phyloP scores from a whole-genome alignment of 1,284 basidiomycete species.

The Termitomyces sp. region DNA sequence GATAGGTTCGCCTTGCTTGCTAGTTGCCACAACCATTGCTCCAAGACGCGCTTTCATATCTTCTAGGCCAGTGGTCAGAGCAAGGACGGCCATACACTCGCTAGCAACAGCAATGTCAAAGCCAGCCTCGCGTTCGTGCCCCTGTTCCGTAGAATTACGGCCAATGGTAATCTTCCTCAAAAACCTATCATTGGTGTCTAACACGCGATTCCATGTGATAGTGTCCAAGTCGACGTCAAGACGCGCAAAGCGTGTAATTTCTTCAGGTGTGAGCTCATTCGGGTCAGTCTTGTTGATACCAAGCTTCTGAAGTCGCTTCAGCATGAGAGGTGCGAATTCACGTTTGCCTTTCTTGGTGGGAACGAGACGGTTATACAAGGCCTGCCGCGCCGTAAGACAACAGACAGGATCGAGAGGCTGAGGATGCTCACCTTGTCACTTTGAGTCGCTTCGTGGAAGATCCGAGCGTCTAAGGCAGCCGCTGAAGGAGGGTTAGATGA shows the following conservation, averaged over 20 bases:
- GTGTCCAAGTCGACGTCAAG: conserved; percentile 90
- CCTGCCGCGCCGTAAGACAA: conserved; percentile 32
- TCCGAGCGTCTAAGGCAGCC: conserved; percentile 94
- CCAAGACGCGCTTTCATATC: conserved; percentile 94
- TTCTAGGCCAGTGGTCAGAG: conserved; percentile 80
- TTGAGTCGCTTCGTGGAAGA: conserved; percentile 97
- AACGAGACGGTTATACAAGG: conserved; percentile 88
- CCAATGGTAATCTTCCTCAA: conserved; percentile 93
- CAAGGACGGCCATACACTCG: conserved; percentile 98
- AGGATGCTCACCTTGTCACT: conserved; percentile 69
- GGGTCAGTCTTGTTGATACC: conserved; percentile 95
- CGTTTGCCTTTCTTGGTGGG: conserved; percentile 94
- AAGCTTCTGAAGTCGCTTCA: conserved; percentile 91
- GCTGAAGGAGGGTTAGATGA: conserved; percentile 42
- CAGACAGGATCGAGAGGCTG: not conserved
- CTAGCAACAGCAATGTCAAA: conserved; percentile 98
- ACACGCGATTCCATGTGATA: conserved; percentile 97
- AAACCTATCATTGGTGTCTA: conserved; percentile 97
- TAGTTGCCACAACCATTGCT: conserved; percentile 95
- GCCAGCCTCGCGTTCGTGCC: conserved; percentile 83
- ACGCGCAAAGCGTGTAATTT: conserved; percentile 85
- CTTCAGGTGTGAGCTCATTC: conserved; percentile 88
- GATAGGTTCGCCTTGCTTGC: conserved; percentile 85
- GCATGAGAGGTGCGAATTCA: conserved; percentile 94
- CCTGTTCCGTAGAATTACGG: conserved; percentile 86